These are phyloP conservation scores for Epichloe sylvatica DNA, from an alignment of 2,329 filamentous ascomycete species.

Conservation along the genomic window DNA sequence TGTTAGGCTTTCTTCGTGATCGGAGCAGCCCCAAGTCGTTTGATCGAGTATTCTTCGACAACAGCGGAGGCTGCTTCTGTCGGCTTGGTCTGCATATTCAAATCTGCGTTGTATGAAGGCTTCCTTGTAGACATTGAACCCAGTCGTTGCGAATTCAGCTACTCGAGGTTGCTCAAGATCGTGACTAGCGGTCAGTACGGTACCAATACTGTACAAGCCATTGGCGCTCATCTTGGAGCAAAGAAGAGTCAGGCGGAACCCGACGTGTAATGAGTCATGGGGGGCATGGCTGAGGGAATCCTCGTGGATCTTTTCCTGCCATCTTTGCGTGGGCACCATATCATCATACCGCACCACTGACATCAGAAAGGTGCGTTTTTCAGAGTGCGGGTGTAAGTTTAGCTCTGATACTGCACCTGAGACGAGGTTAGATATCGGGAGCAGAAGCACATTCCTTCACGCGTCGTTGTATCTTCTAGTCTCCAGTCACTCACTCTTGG, in stretches of 20 bases:
- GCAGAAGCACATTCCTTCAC: too few relatives aligned
- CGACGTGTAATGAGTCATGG: neutral
- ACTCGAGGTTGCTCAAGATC: neutral
- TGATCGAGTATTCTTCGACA: neutral
- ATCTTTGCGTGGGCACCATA: neutral
- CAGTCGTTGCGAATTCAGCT: conserved; percentile 1
- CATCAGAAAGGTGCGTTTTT: neutral
- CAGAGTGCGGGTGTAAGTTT: neutral
- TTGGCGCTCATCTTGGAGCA: conserved; percentile 2
- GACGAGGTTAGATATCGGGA: neutral
- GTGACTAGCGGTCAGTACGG: neutral
- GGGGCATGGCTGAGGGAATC: neutral
- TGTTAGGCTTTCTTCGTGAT: neutral
- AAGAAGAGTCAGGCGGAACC: neutral
- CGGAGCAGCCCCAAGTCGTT: neutral
- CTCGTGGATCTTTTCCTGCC: neutral
- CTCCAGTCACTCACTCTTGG: neutral
- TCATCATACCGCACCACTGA: conserved; percentile 3
- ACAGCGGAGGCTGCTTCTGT: neutral
- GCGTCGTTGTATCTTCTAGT: neutral
- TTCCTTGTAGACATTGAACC: conserved; percentile 4
- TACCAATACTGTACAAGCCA: conserved; percentile 3
- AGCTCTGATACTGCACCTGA: neutral
- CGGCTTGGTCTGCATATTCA: neutral
- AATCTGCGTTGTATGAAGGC: conserved; percentile 2